Conservation (phyloP, 1,284 basidiomycete species). For the Boletus smithii region DNA sequence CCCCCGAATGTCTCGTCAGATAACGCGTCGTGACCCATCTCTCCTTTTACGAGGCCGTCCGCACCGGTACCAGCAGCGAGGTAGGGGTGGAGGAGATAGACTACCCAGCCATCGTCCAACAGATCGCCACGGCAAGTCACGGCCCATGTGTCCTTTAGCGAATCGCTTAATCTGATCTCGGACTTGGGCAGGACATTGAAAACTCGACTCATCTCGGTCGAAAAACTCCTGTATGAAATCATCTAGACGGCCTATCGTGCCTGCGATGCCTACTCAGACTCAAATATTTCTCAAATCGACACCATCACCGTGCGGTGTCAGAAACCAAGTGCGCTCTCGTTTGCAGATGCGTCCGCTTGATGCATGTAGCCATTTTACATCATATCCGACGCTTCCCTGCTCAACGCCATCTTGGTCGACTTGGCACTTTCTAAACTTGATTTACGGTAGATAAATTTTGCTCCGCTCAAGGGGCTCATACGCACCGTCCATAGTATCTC, state of each 20-base stretch:
- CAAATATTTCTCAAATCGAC: slow-evolving; percentile 20
- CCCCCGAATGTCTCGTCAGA: slow-evolving; percentile 48
- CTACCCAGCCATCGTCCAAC: slow-evolving; percentile 36
- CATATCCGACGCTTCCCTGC: no score
- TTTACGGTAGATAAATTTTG: no score
- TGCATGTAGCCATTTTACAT: no score
- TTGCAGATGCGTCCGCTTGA: slow-evolving; percentile 47
- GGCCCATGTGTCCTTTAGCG: neutral
- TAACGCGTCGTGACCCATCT: slow-evolving; percentile 47
- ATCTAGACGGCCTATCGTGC: slow-evolving; percentile 36
- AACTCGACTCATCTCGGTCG: slow-evolving; percentile 41
- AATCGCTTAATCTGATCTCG: neutral
- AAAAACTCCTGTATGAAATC: slow-evolving; percentile 46
- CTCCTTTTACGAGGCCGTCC: slow-evolving; percentile 33
- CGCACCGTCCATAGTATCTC: no score
- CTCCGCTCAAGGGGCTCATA: no score
- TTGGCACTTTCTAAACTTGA: no score
- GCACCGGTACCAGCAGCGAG: neutral
- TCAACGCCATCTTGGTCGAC: no score
- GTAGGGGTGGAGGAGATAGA: slow-evolving; percentile 18
- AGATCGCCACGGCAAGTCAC: slow-evolving; percentile 32
- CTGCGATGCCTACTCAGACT: slow-evolving; percentile 17
- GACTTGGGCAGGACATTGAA: slow-evolving; percentile 37
- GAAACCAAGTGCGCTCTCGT: slow-evolving; percentile 52
- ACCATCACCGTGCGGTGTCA: slow-evolving; percentile 43